Percentiles rank a stretch among this genome's conserved stretches.
phyloP scores from a whole-genome alignment of 371 early-diverging fungal genomes.

The Polyrhizophydium stewartii region DNA sequence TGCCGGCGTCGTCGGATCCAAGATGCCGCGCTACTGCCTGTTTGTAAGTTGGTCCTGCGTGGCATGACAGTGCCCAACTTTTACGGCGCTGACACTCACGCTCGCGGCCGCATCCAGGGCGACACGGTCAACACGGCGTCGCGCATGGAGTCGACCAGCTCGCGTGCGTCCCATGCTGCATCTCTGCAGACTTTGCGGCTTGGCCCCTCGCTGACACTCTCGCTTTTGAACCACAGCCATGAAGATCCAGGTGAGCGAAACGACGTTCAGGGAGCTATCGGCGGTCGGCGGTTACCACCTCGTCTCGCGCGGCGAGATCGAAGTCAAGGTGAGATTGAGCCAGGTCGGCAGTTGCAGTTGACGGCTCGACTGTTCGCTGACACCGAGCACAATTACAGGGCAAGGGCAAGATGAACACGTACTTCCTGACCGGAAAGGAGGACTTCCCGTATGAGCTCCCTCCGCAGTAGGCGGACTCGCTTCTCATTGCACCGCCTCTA shows the following conservation, averaged over 20 bases:
- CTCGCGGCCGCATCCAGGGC: not conserved
- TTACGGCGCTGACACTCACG: not conserved
- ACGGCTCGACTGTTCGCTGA: conserved; percentile 1
- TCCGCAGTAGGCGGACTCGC: too few relatives aligned
- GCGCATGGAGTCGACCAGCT: conserved; percentile 8
- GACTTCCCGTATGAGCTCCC: conserved; percentile 3
- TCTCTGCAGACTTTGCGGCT: too few relatives aligned
- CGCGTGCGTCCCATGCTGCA: too few relatives aligned
- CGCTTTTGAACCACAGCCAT: not conserved
- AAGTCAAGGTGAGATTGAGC: conserved; percentile 17
- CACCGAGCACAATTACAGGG: conserved; percentile 16
- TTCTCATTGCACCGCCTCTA: too few relatives aligned
- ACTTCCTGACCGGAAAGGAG: conserved; percentile 29
- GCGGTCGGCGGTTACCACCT: conserved; percentile 6
- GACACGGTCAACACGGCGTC: not conserved
- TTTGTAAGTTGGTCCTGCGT: not conserved
- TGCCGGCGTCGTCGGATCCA: conserved; percentile 41
- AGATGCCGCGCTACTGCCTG: conserved; percentile 30
- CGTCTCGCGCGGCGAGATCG: conserved; percentile 19
- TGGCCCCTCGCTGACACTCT: too few relatives aligned
- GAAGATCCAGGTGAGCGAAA: conserved; percentile 22
- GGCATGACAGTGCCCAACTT: not conserved
- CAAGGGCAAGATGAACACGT: conserved; percentile 44
- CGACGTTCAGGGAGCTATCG: conserved; percentile 9
- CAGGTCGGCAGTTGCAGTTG: not conserved